Percentiles rank a stretch among this genome's conserved stretches.
Evolutionary conservation across 2,329 filamentous ascomycete species (phyloP).

Genomic region (Xylaria sp.): DNA sequence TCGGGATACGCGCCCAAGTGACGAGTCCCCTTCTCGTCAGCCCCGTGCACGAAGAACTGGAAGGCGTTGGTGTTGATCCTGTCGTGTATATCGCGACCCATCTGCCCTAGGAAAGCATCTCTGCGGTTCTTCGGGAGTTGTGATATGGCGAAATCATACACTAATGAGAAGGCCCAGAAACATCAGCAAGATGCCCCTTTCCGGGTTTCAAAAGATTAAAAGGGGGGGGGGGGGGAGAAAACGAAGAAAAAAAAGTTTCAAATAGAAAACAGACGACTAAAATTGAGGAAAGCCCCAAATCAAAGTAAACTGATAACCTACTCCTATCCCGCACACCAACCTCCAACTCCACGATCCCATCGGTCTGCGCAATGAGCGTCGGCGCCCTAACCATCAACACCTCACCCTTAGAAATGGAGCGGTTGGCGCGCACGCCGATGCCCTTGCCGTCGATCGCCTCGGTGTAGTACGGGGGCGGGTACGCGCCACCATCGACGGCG

Average conservation of each 20-base stretch:
- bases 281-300: not conserved
- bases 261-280: not conserved
- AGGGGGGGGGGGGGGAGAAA: too few species aligned
- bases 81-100: conserved; percentile 45
- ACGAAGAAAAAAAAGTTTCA: not conserved
- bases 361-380: conserved; percentile 47
- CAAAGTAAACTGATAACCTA: conserved; percentile 1
- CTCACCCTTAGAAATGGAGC: conserved; percentile 51
- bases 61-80: conserved; percentile 53
- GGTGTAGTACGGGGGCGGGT: conserved; percentile 44
- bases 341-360: conserved; percentile 37
- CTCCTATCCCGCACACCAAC: conserved; percentile 34
- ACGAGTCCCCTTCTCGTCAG: conserved; percentile 40
- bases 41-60: conserved; percentile 46
- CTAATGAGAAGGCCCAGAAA: not conserved
- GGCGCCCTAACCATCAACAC: conserved; percentile 49
- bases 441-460: conserved; percentile 51
- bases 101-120: conserved; percentile 47
- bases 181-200: conserved; percentile 1
- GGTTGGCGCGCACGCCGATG: conserved; percentile 50
- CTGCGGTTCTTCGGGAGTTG: conserved; percentile 42
- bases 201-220: too few species aligned
- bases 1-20: conserved; percentile 52
- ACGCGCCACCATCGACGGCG: conserved; percentile 3
- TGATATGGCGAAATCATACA: conserved; percentile 48